A percentile compares a stretch with the other conserved stretches of the same genome.
phyloP scores from a whole-genome alignment of 257 asterid genomes.

The Solanum megistacrolobum region DNA sequence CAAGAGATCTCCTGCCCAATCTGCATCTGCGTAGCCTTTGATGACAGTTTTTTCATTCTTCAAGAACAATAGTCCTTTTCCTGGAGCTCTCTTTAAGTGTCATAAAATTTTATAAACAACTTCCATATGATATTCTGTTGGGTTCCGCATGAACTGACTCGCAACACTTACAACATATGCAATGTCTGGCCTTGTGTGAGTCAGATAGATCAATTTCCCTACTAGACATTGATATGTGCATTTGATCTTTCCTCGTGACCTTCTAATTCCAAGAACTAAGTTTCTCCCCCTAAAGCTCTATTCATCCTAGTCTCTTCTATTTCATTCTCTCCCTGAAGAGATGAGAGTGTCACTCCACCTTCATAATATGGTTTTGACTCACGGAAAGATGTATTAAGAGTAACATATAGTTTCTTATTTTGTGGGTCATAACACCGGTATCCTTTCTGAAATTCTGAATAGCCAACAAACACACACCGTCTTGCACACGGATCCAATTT shows the following conservation, averaged over 20 bases:
- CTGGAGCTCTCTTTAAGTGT: background rate
- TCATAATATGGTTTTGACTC: too few species aligned
- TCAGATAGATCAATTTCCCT: background rate
- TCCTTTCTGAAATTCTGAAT: too few species aligned
- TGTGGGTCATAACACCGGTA: too few species aligned
- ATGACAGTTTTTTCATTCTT: background rate
- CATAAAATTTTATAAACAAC: background rate
- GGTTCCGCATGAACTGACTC: background rate
- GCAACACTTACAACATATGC: too few species aligned
- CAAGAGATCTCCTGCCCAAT: background rate
- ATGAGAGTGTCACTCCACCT: too few species aligned
- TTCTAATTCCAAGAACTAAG: background rate
- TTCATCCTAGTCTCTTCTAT: too few species aligned
- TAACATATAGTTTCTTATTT: too few species aligned
- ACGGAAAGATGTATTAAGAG: too few species aligned
- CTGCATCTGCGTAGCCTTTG: background rate
- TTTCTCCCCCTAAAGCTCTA: background rate
- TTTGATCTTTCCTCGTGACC: background rate
- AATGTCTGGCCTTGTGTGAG: background rate
- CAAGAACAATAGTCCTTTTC: background rate
- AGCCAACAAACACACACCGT: too few species aligned
- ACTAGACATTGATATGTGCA: background rate
- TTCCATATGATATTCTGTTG: background rate
- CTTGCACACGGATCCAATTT: too few species aligned
- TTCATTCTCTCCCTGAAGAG: too few species aligned